phyloP scores from a whole-genome alignment of 1,284 basidiomycete species.

The Sanghuangporus sanghuang region DNA sequence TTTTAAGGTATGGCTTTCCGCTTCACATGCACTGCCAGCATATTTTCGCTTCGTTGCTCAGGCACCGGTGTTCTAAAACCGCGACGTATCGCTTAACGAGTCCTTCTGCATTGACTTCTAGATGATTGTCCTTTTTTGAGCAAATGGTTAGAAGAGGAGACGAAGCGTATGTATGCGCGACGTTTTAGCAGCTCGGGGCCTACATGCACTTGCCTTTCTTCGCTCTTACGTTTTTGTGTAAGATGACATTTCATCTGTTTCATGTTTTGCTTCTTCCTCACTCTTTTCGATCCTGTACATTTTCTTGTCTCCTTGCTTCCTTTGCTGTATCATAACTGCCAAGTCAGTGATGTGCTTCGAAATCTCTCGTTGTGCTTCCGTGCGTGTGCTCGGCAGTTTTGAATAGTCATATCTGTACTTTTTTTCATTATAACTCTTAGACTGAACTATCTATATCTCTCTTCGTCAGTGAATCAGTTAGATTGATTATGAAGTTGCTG shows the following conservation, averaged over 20 bases:
- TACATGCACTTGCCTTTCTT: neutral
- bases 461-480: neutral
- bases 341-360: neutral
- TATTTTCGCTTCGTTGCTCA: slow-evolving; percentile 6
- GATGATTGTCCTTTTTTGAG: neutral
- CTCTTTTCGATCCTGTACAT: neutral
- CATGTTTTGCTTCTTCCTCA: neutral
- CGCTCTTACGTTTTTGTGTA: neutral
- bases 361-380: neutral
- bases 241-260: neutral
- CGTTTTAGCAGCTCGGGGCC: neutral
- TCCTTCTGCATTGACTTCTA: neutral
- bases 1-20: slow-evolving; percentile 19
- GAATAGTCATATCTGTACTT: neutral
- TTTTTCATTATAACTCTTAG: neutral
- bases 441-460: neutral
- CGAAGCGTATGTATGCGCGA: neutral
- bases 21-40: slow-evolving; percentile 15
- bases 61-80: slow-evolving; percentile 1
- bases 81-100: neutral
- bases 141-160: neutral
- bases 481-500: neutral
- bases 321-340: neutral
- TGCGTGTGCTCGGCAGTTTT: neutral
- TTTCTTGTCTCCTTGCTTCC: neutral